Base-by-base conservation (phyloP, 345 rosid genomes). In the Carallia pectinifolia region DNA sequence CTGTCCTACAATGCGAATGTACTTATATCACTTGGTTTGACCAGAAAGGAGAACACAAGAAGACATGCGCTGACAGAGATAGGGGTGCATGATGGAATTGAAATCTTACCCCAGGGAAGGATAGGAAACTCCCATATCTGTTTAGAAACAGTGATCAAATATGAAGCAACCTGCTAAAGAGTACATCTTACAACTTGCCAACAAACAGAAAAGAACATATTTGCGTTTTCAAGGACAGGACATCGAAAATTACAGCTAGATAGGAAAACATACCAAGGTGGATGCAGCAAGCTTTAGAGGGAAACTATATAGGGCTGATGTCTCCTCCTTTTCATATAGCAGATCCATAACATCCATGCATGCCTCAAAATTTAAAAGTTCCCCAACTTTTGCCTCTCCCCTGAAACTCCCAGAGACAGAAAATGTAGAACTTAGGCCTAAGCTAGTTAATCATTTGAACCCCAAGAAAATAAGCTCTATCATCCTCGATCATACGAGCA, bases 321-420 rank as follows among this genome's bases (percentile, higher is more conserved):
- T 83, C 69, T 86, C 89, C 80, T 90, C 87, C 76, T 77, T 88
- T 71, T 89, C 96, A 59, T 87, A 90, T 53, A 90, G 90, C 81
- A 93, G 93, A 84, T 93, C 98, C 90, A 90, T 87, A 77, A 90
- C 62, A 71, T 90, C 93, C 90, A 86, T 85, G 78, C 93, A 90
- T 59, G 86, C 90, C 68, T 89, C 90, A 64, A 86, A 83, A 72
- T 83, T 78, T 76, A 90, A 72, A 48, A 84, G 76, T 70, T 87
- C 89, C 56, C 93, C 97, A 77, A 81, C 85, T 71, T 76, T 86
- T 44, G 96, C 89, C 61, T 87, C 89, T 82, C 62, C 89, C 78
- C 98, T 93, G 58, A 29, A 27, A 71, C 6, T 7, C 33, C 68
- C 55, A 61, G 34, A 52, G 7, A 37, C 34, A 36, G 2, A n/a